Percentiles rank a stretch among this genome's conserved stretches.
Conservation (phyloP, 768 basidiomycete species). For the Phallus indusiatus region DNA sequence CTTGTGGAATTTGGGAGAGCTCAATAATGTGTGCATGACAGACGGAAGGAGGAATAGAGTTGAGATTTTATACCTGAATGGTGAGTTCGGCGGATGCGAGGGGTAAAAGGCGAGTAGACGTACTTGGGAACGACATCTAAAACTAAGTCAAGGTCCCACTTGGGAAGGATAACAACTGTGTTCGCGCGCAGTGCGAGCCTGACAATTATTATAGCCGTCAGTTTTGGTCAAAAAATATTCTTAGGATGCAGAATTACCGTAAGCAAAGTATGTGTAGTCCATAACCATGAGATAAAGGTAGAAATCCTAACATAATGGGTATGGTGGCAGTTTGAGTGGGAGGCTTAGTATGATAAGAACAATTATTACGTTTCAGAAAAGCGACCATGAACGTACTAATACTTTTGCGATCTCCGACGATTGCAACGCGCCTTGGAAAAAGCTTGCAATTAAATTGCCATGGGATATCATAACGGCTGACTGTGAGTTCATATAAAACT, state of each 20-base stretch:
- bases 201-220: neutral
- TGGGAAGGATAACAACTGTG: conserved; percentile 46
- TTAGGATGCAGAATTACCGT: neutral
- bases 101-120: conserved; percentile 9
- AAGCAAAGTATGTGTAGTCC: conserved; percentile 48
- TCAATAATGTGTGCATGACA: conserved; percentile 52
- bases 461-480: conserved; percentile 69
- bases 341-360: conserved; percentile 17
- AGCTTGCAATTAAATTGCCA: conserved; percentile 43
- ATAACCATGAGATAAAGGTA: conserved; percentile 63
- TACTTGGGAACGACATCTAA: conserved; percentile 52
- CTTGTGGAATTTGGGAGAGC: conserved; percentile 35
- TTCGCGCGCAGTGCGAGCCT: conserved; percentile 34
- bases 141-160: conserved; percentile 47
- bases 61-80: conserved; percentile 46
- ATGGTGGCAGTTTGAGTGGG: conserved; percentile 34
- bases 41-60: conserved; percentile 49
- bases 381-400: conserved; percentile 35
- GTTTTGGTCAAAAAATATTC: neutral
- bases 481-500: neutral
- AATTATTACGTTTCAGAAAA: neutral
- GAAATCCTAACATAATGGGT: conserved; percentile 43
- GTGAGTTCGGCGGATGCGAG: neutral
- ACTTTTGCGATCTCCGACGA: conserved; percentile 22
- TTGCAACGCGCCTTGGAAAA: conserved; percentile 28